Base-by-base conservation (phyloP, 805 yeast species). In the Starmerella gropengiesseri region DNA sequence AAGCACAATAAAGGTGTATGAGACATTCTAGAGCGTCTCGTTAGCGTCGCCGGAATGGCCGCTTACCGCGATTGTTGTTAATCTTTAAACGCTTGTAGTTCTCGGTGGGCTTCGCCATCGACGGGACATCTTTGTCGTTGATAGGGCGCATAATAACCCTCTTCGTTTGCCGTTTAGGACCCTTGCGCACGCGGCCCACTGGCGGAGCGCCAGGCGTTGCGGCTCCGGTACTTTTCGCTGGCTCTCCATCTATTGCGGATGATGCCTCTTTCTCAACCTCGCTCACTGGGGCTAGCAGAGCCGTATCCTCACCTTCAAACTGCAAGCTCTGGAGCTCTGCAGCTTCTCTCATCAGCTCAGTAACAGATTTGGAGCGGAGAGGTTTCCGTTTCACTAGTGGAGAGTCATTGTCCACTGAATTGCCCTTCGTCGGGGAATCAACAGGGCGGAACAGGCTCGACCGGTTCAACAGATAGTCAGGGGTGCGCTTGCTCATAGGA, bases 161-260 rank as follows among this genome's bases (percentile, higher is more conserved):
- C 22, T 32, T 45, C 1, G 54, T 50, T 20, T 50, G 53, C 5
- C 54, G 46, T 32, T 50, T 50, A 7, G 54, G 54, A 4, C 26
- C 40, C 17, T 32, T 28, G 11, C 40, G 32, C 11, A 40, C 28
- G 4, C 27, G 20, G 16, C 35, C 35, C n/a, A n/a, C n/a, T n/a
- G n/a, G n/a, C n/a, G n/a, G n/a, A n/a, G n/a, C n/a, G n/a, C n/a
- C n/a, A n/a, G n/a, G n/a, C n/a, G n/a, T n/a, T n/a, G n/a, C n/a
- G n/a, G n/a, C n/a, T n/a, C n/a, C n/a, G n/a, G n/a, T n/a, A n/a
- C n/a, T n/a, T n/a, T n/a, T n/a, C n/a, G n/a, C n/a, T n/a, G n/a
- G 18, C 4, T 18, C 23, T 20, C 27, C 20, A 13, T n/a, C 26
- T 23, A 8, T 7, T 8, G 26, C 26, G 26, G 26, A 8, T 23